Base-by-base conservation (phyloP, 2,329 filamentous ascomycete species). In the Hymenoscyphus occultus region DNA sequence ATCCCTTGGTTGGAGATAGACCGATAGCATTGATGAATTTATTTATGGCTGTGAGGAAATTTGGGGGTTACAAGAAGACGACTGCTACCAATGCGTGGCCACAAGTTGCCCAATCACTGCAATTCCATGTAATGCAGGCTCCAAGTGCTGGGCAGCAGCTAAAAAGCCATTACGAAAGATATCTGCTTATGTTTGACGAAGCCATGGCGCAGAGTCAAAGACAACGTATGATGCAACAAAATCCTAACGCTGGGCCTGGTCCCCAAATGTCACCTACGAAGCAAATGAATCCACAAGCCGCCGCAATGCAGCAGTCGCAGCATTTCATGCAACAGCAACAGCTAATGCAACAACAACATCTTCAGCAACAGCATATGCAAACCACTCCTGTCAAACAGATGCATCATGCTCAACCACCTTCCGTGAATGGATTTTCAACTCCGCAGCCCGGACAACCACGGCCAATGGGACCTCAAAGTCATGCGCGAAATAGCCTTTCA, bases 171-270 rank as follows among this genome's bases (percentile, higher is more conserved):
- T 96, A 95, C 76, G 89, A 93, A 71, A 83, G 85, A 42, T 93
- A 93, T 70, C 79, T 97, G 5, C 79, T 84, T 32, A 84, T 88
- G 39, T 97, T 96, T 69, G 93, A 97, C 75, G 85, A 88, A 65
- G 84, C 84, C 1, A 90, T 84, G 80, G 74, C 83, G 42, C 80
- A 82, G 40, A 84, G 85, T 70, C 85, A 81, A 69, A 81, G 80
- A 32, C 79, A 81, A 56, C 81, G 71, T 31, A 72, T 72, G 69
- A 70, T 71, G 67, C 69, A 72, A 39, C 71, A 70, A 56, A 71
- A 70, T 62, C 64, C 64, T 39, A 71, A 65, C 67, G 67, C 71
- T 56, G 62, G 65, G 45, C 81, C 62, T 40, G 45, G 64, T 4
- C 83, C 42, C 70, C 63, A 79, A 76, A 59, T 84, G 78, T 73